Evolutionary conservation across 768 basidiomycete genomes (phyloP).

Genomic region (Mycena kentingensis): DNA sequence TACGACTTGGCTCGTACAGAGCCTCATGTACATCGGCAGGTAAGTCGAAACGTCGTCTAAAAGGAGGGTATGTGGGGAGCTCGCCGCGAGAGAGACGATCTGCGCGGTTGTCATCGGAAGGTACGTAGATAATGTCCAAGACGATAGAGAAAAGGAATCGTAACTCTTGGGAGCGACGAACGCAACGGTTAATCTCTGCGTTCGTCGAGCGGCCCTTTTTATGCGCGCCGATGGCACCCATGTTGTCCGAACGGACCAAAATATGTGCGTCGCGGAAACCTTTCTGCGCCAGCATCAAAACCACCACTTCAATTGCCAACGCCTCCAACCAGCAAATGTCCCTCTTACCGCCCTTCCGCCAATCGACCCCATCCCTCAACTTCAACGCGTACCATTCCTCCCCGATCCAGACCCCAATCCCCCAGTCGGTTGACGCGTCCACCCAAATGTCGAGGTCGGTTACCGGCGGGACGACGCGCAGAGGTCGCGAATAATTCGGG

Average conservation of each 20-base stretch:
- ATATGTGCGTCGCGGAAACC: conserved; percentile 2
- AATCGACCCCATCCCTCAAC: no score
- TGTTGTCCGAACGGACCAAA: conserved; percentile 2
- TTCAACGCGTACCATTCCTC: conserved; percentile 33
- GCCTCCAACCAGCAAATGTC: conserved; percentile 30
- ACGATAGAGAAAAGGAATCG: not conserved
- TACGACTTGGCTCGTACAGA: no score
- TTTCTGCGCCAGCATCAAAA: conserved; percentile 5
- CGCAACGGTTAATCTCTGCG: not conserved
- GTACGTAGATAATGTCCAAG: not conserved
- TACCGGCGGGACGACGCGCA: conserved; percentile 6
- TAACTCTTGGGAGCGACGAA: conserved; percentile 1
- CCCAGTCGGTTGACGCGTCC: conserved; percentile 42
- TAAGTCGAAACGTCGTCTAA: not conserved
- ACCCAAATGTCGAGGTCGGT: conserved; percentile 30
- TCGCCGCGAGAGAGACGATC: conserved; percentile 1
- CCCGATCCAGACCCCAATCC: conserved; percentile 37
- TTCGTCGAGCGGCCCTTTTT: not conserved
- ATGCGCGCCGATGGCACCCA: not conserved
- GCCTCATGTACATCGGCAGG: not conserved
- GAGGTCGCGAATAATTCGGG: conserved; percentile 11
- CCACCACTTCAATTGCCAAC: conserved; percentile 24
- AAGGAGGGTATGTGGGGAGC: not conserved
- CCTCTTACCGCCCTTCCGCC: no score
- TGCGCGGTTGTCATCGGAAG: conserved; percentile 1